Evolutionary conservation across 495 filamentous ascomycete species (phyloP).

Genomic region (Elasticomyces elasticus): DNA sequence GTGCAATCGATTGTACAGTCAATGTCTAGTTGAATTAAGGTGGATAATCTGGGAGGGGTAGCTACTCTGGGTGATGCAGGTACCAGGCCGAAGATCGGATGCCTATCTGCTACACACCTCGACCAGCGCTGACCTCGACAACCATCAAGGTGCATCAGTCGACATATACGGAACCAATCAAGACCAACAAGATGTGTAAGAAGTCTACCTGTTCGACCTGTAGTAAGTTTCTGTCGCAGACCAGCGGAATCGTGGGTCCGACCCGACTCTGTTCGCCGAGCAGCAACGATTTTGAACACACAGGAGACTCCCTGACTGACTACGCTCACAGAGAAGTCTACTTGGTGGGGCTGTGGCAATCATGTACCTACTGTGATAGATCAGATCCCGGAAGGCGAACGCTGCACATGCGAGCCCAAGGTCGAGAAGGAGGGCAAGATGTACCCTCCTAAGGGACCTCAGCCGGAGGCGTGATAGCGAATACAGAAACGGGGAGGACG

Average conservation of each 20-base stretch:
- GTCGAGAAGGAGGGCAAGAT: conserved; percentile 30
- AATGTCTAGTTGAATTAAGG: background rate
- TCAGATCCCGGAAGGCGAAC: conserved; percentile 33
- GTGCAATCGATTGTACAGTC: background rate
- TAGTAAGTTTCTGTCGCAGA: conserved; percentile 23
- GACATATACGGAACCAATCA: background rate
- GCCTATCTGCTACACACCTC: too few relatives aligned
- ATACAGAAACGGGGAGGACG: background rate
- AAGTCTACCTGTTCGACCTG: conserved; percentile 31
- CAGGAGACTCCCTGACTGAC: background rate
- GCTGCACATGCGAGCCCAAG: conserved; percentile 41
- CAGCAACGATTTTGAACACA: background rate
- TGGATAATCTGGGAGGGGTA: background rate
- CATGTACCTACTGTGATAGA: conserved; percentile 37
- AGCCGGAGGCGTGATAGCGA: conserved; percentile 10
- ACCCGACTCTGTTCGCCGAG: background rate
- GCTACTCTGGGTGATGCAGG: background rate
- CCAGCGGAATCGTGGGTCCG: too few relatives aligned
- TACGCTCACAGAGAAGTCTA: conserved; percentile 24
- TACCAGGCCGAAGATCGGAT: background rate
- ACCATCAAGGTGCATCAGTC: background rate
- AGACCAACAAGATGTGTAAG: conserved; percentile 30
- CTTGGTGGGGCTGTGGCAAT: conserved; percentile 32
- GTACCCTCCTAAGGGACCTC: conserved; percentile 27
- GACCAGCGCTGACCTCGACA: background rate